phyloP scores from a whole-genome alignment of 805 yeast genomes.

The Saturnispora sanitii region DNA sequence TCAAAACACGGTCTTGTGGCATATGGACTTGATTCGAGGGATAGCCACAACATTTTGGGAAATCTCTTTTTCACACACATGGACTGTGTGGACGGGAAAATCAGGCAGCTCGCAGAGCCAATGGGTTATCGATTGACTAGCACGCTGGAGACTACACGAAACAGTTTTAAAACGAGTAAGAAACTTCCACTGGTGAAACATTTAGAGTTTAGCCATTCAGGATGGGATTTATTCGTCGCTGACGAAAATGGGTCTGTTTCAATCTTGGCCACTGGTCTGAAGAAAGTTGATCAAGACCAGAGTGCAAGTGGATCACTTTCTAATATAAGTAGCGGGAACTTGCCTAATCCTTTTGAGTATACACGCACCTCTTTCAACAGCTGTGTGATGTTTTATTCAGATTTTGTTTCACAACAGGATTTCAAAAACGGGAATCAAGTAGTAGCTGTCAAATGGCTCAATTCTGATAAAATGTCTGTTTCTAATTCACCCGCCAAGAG shows the following conservation, averaged over 20 bases:
- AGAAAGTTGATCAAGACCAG: slow-evolving; percentile 31
- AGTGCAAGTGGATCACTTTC: slow-evolving; percentile 13
- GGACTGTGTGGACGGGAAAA: slow-evolving; percentile 63
- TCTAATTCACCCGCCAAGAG: slow-evolving; percentile 49
- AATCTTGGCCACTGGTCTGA: slow-evolving; percentile 42
- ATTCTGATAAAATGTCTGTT: slow-evolving; percentile 57
- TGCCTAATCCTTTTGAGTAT: slow-evolving; percentile 27
- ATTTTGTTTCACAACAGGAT: slow-evolving; percentile 18
- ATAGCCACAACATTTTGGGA: slow-evolving; percentile 22
- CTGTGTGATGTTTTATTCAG: slow-evolving; percentile 41
- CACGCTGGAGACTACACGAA: slow-evolving; percentile 2
- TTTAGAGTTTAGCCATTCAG: slow-evolving; percentile 68
- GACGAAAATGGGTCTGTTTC: slow-evolving; percentile 64
- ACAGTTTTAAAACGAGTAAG: slow-evolving; percentile 2
- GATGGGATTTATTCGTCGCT: slow-evolving; percentile 71
- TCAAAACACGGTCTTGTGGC: slow-evolving; percentile 80
- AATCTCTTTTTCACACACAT: slow-evolving; percentile 54
- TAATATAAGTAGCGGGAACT: background rate
- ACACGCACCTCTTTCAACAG: slow-evolving; percentile 28
- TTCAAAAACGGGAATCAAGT: slow-evolving; percentile 20
- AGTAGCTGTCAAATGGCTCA: slow-evolving; percentile 62
- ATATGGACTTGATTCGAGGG: slow-evolving; percentile 27
- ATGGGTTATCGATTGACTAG: slow-evolving; percentile 23
- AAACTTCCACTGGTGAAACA: slow-evolving; percentile 20
- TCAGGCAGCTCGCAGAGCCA: slow-evolving; percentile 69